Percentiles rank a stretch among this genome's conserved stretches.
These are phyloP conservation scores for Dioszegia crocea DNA, from an alignment of 768 basidiomycete genomes.

Conservation along the genomic window DNA sequence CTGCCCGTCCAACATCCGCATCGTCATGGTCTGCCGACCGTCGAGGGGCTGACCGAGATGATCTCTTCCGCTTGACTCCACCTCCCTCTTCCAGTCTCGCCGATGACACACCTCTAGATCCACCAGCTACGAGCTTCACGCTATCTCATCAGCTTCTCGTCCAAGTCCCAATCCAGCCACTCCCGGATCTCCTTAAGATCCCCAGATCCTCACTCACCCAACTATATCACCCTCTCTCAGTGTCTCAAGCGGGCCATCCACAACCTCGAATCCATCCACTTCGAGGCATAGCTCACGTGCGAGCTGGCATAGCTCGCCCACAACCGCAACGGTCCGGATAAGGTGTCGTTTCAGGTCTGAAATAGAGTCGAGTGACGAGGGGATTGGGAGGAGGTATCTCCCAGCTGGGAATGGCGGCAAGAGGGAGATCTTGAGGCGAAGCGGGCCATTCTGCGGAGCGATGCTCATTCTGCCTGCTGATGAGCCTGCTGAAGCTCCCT, in stretches of 20 bases:
- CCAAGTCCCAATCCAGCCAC: no score
- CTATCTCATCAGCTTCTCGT: background rate
- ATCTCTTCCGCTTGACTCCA: no score
- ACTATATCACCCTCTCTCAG: slow-evolving; percentile 59
- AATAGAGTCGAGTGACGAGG: slow-evolving; percentile 20
- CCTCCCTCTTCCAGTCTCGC: no score
- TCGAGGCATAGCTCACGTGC: slow-evolving; percentile 24
- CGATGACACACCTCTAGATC: no score
- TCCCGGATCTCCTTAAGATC: no score
- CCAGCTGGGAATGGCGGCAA: slow-evolving; percentile 22
- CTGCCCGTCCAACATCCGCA: no score
- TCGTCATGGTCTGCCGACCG: no score
- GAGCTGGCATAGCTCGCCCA: slow-evolving; percentile 7
- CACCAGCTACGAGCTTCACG: background rate
- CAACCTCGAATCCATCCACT: slow-evolving; percentile 45
- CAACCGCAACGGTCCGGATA: slow-evolving; percentile 17
- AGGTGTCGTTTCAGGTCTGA: slow-evolving; percentile 27
- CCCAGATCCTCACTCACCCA: slow-evolving; percentile 26
- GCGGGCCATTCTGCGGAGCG: background rate
- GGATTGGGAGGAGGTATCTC: slow-evolving; percentile 31
- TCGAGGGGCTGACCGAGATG: no score
- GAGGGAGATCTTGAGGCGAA: slow-evolving; percentile 24
- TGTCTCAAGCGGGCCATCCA: slow-evolving; percentile 68
- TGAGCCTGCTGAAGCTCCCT: no score
- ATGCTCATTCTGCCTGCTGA: no score